phyloP scores from a whole-genome alignment of 2,329 filamentous ascomycete species.

The Thielaviopsis populi region DNA sequence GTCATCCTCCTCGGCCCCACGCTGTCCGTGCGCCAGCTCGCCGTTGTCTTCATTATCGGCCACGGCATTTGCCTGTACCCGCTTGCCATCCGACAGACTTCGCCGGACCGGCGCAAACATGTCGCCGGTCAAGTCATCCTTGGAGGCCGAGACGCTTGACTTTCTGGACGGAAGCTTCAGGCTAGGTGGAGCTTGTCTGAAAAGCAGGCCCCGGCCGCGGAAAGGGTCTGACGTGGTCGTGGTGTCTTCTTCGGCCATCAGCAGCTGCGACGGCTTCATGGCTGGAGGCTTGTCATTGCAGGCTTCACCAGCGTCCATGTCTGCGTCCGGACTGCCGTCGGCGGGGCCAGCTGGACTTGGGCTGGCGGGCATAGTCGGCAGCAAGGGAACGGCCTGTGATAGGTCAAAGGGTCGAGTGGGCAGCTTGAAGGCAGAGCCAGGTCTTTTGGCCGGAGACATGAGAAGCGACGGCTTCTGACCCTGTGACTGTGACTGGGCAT shows the following conservation, averaged over 20 bases:
- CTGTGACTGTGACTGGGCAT: slow-evolving; percentile 19
- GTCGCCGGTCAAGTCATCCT: slow-evolving; percentile 15
- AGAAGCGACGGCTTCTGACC: slow-evolving; percentile 34
- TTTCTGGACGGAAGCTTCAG: slow-evolving; percentile 13
- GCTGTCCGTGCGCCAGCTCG: slow-evolving; percentile 3
- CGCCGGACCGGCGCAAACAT: slow-evolving; percentile 16
- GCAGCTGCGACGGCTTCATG: slow-evolving; percentile 23
- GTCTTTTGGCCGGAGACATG: slow-evolving; percentile 38
- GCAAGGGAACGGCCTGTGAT: slow-evolving; percentile 5
- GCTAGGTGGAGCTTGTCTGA: slow-evolving; percentile 13
- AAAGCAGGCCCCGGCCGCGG: slow-evolving; percentile 6
- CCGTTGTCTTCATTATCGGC: slow-evolving; percentile 2
- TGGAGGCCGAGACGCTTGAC: slow-evolving; percentile 2
- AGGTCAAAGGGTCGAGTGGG: slow-evolving; percentile 10
- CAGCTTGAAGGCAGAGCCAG: slow-evolving; percentile 14
- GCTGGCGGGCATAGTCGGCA: slow-evolving; percentile 3
- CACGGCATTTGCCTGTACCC: neutral
- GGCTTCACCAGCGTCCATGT: neutral
- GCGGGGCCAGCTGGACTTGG: neutral
- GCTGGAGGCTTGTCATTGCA: neutral
- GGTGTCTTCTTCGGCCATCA: slow-evolving; percentile 24
- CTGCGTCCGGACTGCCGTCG: neutral
- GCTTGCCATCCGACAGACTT: neutral
- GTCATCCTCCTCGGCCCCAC: slow-evolving; percentile 17
- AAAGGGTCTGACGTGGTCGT: slow-evolving; percentile 17